Evolutionary conservation across 768 basidiomycete genomes (phyloP), one percentile per base, ranked within the genome.

Genomic region (Coprinellus micaceus): DNA sequence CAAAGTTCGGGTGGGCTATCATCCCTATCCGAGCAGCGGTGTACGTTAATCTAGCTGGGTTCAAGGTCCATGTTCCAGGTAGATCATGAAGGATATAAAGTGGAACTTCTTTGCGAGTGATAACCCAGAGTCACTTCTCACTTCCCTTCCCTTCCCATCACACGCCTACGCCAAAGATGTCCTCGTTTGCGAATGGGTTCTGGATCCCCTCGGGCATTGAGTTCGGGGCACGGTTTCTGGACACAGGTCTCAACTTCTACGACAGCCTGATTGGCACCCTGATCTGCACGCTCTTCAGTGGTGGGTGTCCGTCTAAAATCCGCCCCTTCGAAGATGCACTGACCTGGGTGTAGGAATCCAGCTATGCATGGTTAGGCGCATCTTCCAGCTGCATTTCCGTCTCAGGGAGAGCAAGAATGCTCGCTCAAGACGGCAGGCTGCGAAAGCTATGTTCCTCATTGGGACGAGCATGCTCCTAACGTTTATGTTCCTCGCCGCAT

Each of bases 281-380:
- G 15, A 51, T 51, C 4, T 51, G 49, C 49, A 51, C 49, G n/a
- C 19, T 51, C 12, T 51, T 51, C 21, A 51, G 49, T 37, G 49
- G 49, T 51, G 30, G 36, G 49, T 24, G n/a, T n/a, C n/a, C n/a
- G n/a, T 46, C n/a, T 7, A 19, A 15, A 22, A 9, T 21, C n/a
- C n/a, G n/a, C n/a, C n/a, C n/a, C n/a, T n/a, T n/a, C n/a, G n/a
- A n/a, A 15, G 40, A 15, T 21, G 6, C 40, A 19, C 10, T 29
- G 3, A 21, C 49, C 15, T 12, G 7, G 7, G 7, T 44, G 10
- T 15, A 51, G 49, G 49, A n/a, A 51, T 51, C 22, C 49, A 51
- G 17, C 49, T 51, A 1, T 51, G 49, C 33, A 51, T 51, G 49
- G 11, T 11, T 30, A 51, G 49, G 21, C 49, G 49, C n/a, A 51